Evolutionary conservation across 2,329 filamentous ascomycete genomes (phyloP).

Genomic region (Talaromyces marneffei): DNA sequence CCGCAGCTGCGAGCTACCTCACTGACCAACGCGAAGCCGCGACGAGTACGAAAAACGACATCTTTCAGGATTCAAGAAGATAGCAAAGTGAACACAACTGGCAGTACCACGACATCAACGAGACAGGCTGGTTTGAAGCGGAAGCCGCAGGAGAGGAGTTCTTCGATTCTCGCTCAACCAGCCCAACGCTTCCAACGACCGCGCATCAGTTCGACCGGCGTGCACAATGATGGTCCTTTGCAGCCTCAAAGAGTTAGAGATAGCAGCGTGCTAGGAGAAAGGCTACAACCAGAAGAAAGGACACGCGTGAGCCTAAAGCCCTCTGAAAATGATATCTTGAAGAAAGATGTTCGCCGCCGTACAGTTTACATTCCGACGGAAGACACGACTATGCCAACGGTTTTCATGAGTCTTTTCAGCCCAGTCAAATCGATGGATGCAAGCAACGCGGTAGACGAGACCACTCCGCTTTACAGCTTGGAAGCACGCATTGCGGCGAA

Average conservation of each 20-base stretch:
- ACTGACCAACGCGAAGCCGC: constrained; percentile 26
- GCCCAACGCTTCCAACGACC: constrained; percentile 35
- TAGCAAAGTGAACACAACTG: constrained; percentile 14
- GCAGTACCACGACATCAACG: constrained; percentile 5
- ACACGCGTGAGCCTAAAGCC: constrained; percentile 16
- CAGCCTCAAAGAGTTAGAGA: constrained; percentile 1
- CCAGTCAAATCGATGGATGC: constrained; percentile 29
- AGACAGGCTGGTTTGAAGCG: constrained; percentile 16
- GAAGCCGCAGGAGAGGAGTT: constrained; percentile 20
- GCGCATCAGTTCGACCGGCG: constrained; percentile 25
- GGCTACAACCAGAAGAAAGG: constrained; percentile 4
- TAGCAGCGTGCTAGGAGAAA: not conserved
- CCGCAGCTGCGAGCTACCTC: constrained; percentile 32
- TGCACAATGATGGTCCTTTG: constrained; percentile 1
- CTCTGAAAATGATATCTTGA: constrained; percentile 21
- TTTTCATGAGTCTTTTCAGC: constrained; percentile 42
- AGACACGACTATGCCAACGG: constrained; percentile 37
- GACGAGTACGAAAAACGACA: constrained; percentile 23
- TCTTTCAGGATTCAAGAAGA: constrained; percentile 39
- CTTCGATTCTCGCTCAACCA: constrained; percentile 36
- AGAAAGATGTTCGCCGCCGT: constrained; percentile 30
- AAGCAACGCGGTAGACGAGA: constrained; percentile 15
- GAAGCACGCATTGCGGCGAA: constrained; percentile 32
- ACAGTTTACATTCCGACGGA: constrained; percentile 41
- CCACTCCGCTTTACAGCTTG: constrained; percentile 23